Evolutionary conservation across 208 protist species (phyloP).

Genomic region (Porcisia hertigi): DNA sequence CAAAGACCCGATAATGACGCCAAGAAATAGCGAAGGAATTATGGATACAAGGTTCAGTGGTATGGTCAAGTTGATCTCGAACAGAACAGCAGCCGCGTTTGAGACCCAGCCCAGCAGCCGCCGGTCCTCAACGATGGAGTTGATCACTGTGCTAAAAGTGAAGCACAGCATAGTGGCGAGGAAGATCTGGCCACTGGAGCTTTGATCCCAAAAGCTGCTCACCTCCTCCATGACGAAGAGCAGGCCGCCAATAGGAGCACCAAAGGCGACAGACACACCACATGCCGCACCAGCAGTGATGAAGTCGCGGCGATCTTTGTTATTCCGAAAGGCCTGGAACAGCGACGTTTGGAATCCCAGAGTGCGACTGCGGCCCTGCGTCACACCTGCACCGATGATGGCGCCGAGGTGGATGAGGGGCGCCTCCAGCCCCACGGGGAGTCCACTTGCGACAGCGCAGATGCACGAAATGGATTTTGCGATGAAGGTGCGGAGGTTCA

Average conservation of each 20-base stretch:
- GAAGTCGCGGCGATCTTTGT: conserved; percentile 94
- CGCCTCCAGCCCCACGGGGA: conserved; percentile 94
- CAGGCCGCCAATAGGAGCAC: conserved; percentile 94
- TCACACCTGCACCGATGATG: conserved; percentile 93
- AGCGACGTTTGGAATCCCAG: conserved; percentile 78
- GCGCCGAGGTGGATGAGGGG: conserved; percentile 96
- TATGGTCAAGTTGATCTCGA: conserved; percentile 87
- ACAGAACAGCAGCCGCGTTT: conserved; percentile 84
- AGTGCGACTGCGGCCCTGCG: conserved; percentile 88
- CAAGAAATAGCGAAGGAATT: conserved; percentile 86
- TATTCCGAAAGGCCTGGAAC: conserved; percentile 87
- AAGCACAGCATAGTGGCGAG: conserved; percentile 92
- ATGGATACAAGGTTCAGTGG: conserved; percentile 86
- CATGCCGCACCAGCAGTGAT: conserved; percentile 94
- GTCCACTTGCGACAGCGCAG: conserved; percentile 86
- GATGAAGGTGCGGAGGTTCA: conserved; percentile 87
- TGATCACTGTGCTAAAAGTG: conserved; percentile 79
- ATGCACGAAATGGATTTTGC: conserved; percentile 87
- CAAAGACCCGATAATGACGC: conserved; percentile 74
- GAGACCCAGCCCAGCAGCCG: conserved; percentile 80
- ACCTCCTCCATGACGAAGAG: conserved; percentile 97
- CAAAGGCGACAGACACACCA: conserved; percentile 95
- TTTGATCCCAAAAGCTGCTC: conserved; percentile 91
- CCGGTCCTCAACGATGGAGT: conserved; percentile 75
- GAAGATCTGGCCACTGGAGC: conserved; percentile 93